Conservation (phyloP, 2,329 filamentous ascomycete species). For the Trichoderma citrinoviride region DNA sequence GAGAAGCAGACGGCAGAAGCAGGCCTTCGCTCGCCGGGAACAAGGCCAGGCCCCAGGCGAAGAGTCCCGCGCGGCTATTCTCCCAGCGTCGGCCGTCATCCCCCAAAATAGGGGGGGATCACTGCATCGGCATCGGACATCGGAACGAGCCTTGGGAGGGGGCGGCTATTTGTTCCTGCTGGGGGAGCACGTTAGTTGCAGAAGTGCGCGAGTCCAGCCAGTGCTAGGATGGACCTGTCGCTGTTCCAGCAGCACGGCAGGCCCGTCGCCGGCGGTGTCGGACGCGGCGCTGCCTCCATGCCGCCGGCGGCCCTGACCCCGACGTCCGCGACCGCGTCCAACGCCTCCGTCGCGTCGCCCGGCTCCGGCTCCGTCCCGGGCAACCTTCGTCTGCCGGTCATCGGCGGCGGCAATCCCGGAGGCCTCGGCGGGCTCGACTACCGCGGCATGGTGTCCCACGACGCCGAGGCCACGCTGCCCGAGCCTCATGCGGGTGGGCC, state of each 20-base stretch:
- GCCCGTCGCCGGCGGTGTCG: slow-evolving; percentile 2
- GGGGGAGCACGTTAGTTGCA: slow-evolving; percentile 9
- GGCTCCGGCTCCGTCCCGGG: slow-evolving; percentile 18
- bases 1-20: background rate
- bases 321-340: slow-evolving; percentile 29
- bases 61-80: background rate
- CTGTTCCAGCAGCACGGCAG: slow-evolving; percentile 28
- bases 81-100: background rate
- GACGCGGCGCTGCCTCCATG: slow-evolving; percentile 13
- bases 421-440: slow-evolving; percentile 15
- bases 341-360: slow-evolving; percentile 29
- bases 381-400: slow-evolving; percentile 26
- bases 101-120: background rate
- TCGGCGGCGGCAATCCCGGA: slow-evolving; percentile 11
- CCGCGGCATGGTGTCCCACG: slow-evolving; percentile 12
- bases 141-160: slow-evolving; percentile 16
- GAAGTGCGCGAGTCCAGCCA: background rate
- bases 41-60: background rate
- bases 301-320: slow-evolving; percentile 29
- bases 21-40: background rate
- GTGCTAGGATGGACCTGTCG: slow-evolving; percentile 28
- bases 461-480: slow-evolving; percentile 29
- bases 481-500: slow-evolving; percentile 37
- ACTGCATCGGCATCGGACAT: slow-evolving; percentile 3
- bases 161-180: background rate